Evolutionary conservation across 2,329 filamentous ascomycete species (phyloP).

Genomic region (Chrysoporthe deuterocubensis): DNA sequence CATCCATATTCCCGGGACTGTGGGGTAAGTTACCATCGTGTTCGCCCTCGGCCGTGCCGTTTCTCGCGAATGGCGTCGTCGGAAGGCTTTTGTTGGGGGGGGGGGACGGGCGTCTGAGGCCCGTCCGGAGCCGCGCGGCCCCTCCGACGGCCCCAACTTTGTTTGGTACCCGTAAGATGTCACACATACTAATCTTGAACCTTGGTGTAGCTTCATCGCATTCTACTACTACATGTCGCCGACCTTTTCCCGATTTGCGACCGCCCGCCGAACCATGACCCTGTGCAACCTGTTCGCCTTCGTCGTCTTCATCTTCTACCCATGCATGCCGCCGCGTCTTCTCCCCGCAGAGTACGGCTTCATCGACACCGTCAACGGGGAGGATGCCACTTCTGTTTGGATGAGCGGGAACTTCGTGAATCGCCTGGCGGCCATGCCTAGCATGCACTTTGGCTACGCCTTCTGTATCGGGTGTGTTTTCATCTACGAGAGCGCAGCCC

Average conservation of each 20-base stretch:
- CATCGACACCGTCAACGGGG: conserved; percentile 55
- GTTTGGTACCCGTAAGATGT: background rate
- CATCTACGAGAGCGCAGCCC: conserved; percentile 50
- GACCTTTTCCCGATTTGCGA: conserved; percentile 41
- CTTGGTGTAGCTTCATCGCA: conserved; percentile 56
- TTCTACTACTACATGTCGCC: conserved; percentile 66
- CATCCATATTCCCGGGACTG: conserved; percentile 55
- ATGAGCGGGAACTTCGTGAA: conserved; percentile 62
- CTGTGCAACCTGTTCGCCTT: conserved; percentile 62
- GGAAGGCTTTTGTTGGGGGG: too few relatives aligned
- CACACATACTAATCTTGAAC: conserved; percentile 5
- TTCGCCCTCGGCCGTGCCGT: background rate
- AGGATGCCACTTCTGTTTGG: conserved; percentile 56
- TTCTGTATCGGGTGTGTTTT: conserved; percentile 59
- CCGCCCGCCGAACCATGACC: conserved; percentile 46
- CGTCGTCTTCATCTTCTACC: conserved; percentile 60
- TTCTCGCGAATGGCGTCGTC: background rate
- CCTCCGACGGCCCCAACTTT: too few relatives aligned
- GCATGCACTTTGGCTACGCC: conserved; percentile 60
- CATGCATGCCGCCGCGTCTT: conserved; percentile 65
- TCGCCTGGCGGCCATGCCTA: conserved; percentile 61
- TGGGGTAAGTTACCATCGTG: conserved; percentile 40
- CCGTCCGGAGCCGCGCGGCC: background rate
- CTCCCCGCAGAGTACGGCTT: conserved; percentile 55
- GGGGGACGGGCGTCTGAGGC: too few relatives aligned